Evolutionary conservation across 139 green algal species (phyloP).

Genomic region (Zygnema circumcarinatum): DNA sequence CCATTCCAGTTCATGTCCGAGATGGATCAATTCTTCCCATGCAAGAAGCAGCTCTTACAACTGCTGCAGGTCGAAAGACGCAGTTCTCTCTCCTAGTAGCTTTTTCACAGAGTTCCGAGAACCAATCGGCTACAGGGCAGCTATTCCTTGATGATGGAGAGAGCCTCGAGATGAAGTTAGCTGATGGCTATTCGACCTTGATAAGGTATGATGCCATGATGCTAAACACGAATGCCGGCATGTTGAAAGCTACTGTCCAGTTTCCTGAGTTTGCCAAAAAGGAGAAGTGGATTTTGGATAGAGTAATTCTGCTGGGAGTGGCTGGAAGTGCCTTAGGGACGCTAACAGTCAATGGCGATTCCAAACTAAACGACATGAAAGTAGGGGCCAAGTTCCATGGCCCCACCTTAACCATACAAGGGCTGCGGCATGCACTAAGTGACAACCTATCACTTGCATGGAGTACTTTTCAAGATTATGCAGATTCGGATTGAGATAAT

Average conservation of each 20-base stretch:
- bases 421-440: background rate
- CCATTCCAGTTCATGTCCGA: slow-evolving; percentile 62
- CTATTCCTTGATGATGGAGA: slow-evolving; percentile 26
- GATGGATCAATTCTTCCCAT: slow-evolving; percentile 66
- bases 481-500: background rate
- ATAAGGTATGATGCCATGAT: background rate
- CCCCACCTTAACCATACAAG: background rate
- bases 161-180: slow-evolving; percentile 8
- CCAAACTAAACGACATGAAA: background rate
- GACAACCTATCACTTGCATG: background rate
- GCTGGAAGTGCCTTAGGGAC: background rate
- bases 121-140: slow-evolving; percentile 2
- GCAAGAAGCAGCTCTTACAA: slow-evolving; percentile 60
- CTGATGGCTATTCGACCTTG: background rate
- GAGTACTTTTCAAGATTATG: background rate
- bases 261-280: background rate
- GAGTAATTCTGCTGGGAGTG: slow-evolving; percentile 9
- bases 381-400: background rate
- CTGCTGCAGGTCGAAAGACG: slow-evolving; percentile 39
- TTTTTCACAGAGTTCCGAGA: slow-evolving; percentile 12
- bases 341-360: background rate
- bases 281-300: background rate
- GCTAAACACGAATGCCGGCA: background rate
- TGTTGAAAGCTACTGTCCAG: background rate
- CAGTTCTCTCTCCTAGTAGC: slow-evolving; percentile 63